phyloP scores from a whole-genome alignment of 2,329 filamentous ascomycete genomes.

The Sporothrix globosa region DNA sequence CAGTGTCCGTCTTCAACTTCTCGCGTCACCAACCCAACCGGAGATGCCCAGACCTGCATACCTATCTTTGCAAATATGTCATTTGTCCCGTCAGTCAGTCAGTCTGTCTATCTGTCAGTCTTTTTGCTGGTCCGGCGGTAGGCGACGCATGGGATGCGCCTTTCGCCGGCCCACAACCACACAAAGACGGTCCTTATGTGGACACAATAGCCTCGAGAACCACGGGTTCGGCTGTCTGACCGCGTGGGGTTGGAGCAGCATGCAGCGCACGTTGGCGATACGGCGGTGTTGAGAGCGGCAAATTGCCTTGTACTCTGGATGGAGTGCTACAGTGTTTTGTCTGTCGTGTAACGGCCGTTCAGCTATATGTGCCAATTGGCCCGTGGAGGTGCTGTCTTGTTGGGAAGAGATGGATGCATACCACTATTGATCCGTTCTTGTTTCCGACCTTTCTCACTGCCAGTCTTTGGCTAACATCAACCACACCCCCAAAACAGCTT shows the following conservation, averaged over 20 bases:
- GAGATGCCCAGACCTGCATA: constrained; percentile 13
- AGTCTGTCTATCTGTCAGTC: neutral
- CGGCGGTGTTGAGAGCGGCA: constrained; percentile 18
- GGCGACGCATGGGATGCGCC: constrained; percentile 8
- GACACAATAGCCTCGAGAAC: constrained; percentile 9
- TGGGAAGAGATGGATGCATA: neutral
- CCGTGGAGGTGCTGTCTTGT: neutral
- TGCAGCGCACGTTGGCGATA: constrained; percentile 21
- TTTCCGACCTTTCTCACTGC: neutral
- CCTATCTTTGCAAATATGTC: constrained; percentile 1
- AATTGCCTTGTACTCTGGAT: neutral
- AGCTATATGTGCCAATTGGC: constrained; percentile 15
- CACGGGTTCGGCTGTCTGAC: constrained; percentile 20
- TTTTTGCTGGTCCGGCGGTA: neutral
- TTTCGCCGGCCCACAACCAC: constrained; percentile 13
- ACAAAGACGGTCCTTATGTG: neutral
- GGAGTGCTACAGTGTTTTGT: constrained; percentile 7
- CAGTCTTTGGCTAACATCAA: neutral
- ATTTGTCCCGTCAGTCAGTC: neutral
- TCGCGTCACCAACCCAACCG: neutral
- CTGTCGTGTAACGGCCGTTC: constrained; percentile 17
- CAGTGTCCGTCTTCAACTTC: neutral
- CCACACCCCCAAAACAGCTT: neutral
- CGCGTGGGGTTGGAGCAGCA: constrained; percentile 23
- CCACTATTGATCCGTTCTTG: neutral